These are phyloP conservation scores for Cercospora brassicicola DNA, from an alignment of 2,329 filamentous ascomycete species.

Conservation along the genomic window DNA sequence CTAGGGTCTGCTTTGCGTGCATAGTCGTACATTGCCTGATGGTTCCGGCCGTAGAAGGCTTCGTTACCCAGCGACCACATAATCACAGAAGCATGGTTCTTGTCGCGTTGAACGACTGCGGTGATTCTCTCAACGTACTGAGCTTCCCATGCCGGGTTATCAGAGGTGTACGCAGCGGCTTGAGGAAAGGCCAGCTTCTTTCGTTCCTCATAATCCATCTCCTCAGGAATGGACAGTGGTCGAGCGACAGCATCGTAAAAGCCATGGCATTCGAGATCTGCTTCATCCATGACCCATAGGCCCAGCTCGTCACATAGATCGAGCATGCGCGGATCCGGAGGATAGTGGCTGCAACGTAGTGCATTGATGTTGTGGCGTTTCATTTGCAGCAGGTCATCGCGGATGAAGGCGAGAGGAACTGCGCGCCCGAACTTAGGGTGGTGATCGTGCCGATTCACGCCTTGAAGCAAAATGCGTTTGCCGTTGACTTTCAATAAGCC, in stretches of 20 bases:
- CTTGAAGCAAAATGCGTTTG: constrained; percentile 58
- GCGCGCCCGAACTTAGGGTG: constrained; percentile 63
- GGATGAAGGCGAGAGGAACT: constrained; percentile 61
- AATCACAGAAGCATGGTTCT: constrained; percentile 67
- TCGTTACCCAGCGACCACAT: constrained; percentile 74
- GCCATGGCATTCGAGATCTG: constrained; percentile 49
- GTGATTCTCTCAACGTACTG: constrained; percentile 67
- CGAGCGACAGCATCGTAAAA: constrained; percentile 32
- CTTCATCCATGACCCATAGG: constrained; percentile 61
- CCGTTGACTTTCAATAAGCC: constrained; percentile 64
- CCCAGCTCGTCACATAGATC: constrained; percentile 65
- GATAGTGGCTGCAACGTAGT: constrained; percentile 66
- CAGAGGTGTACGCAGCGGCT: constrained; percentile 58
- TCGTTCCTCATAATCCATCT: constrained; percentile 60
- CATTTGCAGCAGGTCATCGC: constrained; percentile 63
- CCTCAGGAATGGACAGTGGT: constrained; percentile 21
- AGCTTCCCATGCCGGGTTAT: constrained; percentile 60
- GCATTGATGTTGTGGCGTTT: constrained; percentile 70
- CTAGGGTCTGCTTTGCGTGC: constrained; percentile 57
- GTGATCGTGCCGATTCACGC: constrained; percentile 69
- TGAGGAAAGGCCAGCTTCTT: constrained; percentile 57
- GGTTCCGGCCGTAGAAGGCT: constrained; percentile 67
- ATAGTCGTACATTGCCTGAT: constrained; percentile 66
- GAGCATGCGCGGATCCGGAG: constrained; percentile 59
- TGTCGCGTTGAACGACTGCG: constrained; percentile 66